phyloP scores from a whole-genome alignment of 2,329 filamentous ascomycete genomes.

The Colletotrichum sp. region DNA sequence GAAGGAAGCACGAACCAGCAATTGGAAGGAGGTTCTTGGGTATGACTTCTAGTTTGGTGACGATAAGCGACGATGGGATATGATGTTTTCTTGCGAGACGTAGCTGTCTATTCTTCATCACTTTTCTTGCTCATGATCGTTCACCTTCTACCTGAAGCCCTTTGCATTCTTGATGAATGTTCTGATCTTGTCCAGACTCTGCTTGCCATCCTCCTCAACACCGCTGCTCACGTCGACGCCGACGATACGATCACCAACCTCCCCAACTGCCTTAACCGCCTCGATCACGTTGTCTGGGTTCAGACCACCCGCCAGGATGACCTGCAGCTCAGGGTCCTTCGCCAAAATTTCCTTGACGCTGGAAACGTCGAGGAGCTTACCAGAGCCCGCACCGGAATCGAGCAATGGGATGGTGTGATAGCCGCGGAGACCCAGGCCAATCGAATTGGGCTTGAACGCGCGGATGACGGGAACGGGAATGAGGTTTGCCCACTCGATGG shows the following conservation, averaged over 20 bases:
- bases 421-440: slow-evolving; percentile 74
- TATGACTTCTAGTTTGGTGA: neutral
- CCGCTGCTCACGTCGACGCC: slow-evolving; percentile 95
- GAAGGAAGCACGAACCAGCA: neutral
- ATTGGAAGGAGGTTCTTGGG: neutral
- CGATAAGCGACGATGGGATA: neutral
- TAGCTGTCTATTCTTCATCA: neutral
- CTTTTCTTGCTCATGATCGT: neutral
- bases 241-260: slow-evolving; percentile 63
- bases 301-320: slow-evolving; percentile 86
- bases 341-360: slow-evolving; percentile 71
- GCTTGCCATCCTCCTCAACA: slow-evolving; percentile 82
- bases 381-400: slow-evolving; percentile 86
- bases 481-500: slow-evolving; percentile 86
- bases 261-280: slow-evolving; percentile 66
- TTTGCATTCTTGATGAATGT: slow-evolving; percentile 82
- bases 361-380: slow-evolving; percentile 74
- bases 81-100: neutral
- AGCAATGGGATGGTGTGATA: slow-evolving; percentile 85
- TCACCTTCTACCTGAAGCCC: slow-evolving; percentile 48
- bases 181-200: slow-evolving; percentile 80
- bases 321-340: slow-evolving; percentile 70
- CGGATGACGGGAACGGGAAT: slow-evolving; percentile 92
- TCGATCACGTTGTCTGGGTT: slow-evolving; percentile 77
- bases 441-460: slow-evolving; percentile 78